A percentile compares a stretch with the other conserved stretches of the same genome.
These are phyloP conservation scores for Castanea sativa DNA, from an alignment of 306 rosid species.

Conservation along the genomic window DNA sequence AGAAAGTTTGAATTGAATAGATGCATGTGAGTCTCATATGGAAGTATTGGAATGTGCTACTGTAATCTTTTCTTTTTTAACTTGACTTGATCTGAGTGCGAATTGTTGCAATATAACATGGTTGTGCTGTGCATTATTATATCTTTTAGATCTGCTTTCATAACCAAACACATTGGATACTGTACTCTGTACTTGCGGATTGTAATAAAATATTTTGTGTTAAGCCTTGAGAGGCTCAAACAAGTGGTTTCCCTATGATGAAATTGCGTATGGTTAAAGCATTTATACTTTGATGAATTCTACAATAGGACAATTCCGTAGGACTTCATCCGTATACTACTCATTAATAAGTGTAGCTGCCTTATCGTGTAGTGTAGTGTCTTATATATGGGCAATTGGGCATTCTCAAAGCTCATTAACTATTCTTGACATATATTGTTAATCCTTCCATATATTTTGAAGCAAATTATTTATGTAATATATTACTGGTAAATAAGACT, in stretches of 20 bases:
- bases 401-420: too few species aligned
- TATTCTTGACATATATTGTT: too few species aligned
- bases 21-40: slow-evolving; percentile 31
- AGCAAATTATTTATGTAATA: too few species aligned
- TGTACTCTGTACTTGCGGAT: slow-evolving; percentile 10
- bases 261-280: slow-evolving; percentile 20
- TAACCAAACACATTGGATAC: not conserved
- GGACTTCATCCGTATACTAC: slow-evolving; percentile 23
- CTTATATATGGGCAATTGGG: too few species aligned
- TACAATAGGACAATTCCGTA: slow-evolving; percentile 24
- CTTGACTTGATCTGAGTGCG: slow-evolving; percentile 13
- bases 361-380: too few species aligned
- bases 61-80: not conserved
- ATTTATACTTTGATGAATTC: slow-evolving; percentile 16
- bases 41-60: not conserved
- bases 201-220: slow-evolving; percentile 14
- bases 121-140: slow-evolving; percentile 1
- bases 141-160: slow-evolving; percentile 19
- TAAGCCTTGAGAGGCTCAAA: not conserved
- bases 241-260: not conserved
- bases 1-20: slow-evolving; percentile 28
- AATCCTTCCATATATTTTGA: too few species aligned
- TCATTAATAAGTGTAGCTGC: not conserved
- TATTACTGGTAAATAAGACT: too few species aligned
- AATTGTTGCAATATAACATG: slow-evolving; percentile 17